Evolutionary conservation across 2,329 filamentous ascomycete species (phyloP).

Genomic region (Xylariaceae sp.): DNA sequence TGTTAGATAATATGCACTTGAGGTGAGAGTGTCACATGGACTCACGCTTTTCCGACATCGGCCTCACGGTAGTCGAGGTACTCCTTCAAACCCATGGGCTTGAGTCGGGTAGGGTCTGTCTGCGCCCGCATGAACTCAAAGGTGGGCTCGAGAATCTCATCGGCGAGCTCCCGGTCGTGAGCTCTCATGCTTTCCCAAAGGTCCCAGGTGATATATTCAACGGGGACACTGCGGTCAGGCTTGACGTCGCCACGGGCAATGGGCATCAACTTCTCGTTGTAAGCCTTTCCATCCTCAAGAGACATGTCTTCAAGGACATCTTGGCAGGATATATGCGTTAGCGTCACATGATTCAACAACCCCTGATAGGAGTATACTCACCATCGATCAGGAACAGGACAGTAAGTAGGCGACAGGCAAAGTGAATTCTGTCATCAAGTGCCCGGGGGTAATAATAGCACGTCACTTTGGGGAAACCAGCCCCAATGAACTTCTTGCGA

Average conservation of each 20-base stretch:
- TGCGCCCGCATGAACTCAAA: constrained; percentile 38
- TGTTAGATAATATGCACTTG: neutral
- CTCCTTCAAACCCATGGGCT: constrained; percentile 23
- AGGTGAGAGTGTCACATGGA: neutral
- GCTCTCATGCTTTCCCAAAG: constrained; percentile 36
- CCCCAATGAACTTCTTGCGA: constrained; percentile 31
- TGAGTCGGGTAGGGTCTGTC: constrained; percentile 27
- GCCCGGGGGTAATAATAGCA: constrained; percentile 37
- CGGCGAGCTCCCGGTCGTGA: constrained; percentile 29
- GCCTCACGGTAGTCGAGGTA: constrained; percentile 35
- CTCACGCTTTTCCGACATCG: constrained; percentile 36
- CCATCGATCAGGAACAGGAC: constrained; percentile 40
- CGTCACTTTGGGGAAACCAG: constrained; percentile 34
- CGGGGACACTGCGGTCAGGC: constrained; percentile 31
- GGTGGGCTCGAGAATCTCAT: constrained; percentile 33
- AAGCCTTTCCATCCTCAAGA: neutral
- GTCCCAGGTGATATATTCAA: constrained; percentile 35
- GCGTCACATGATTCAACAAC: neutral
- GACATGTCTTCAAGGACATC: constrained; percentile 12
- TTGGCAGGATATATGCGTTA: constrained; percentile 19
- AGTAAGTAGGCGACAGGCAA: constrained; percentile 36
- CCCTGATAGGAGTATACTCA: constrained; percentile 20
- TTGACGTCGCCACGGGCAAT: neutral
- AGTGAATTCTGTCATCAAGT: constrained; percentile 35
- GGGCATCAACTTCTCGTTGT: neutral